Base-by-base conservation (phyloP, 768 basidiomycete genomes). In the Naganishia kalamii region DNA sequence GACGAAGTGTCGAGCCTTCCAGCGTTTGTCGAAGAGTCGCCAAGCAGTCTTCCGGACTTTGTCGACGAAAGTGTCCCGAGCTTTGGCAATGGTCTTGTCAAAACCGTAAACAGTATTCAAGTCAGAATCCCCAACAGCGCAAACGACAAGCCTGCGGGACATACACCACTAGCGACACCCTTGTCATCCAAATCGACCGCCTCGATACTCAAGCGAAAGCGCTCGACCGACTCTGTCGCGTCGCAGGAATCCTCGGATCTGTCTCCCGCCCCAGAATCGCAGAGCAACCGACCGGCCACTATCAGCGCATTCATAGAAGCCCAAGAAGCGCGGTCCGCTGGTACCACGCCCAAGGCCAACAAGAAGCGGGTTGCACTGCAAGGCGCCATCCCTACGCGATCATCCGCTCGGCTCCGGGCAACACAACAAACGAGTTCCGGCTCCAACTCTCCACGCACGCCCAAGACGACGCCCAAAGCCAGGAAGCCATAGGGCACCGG, bases 231-330 rank as follows among this genome's bases (percentile, higher is more conserved):
- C 13, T 61, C 60, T n/a, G 47, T 61, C 33, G 32, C 43, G 3
- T 61, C 60, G 2, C n/a, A 57, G 35, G 54, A 40, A 48, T 61
- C 60, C 30, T 61, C 60, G 27, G 60, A 61, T 35, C 60, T 61
- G 11, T 61, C 60, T 8, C 46, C 60, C 2, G 43, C 30, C 10
- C 60, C 60, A 29, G 60, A 61, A 48, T 61, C 60, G 35, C 60
- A 61, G 29, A 12, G 27, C 3, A 35, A 47, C 43, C 29, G 32
- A 23, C 17, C 40, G 3, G 41, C 60, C 27, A 21, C n/a, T 10
- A 30, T 33, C 27, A 17, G 43, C 3, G 43, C 43, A 25, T 23
- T 37, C 17, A 41, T 19, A 7, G 27, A 17, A 15, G 25, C 43
- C 19, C 27, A 29, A 1, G 23, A 25, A n/a, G n/a, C 17, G 6